Evolutionary conservation across 2,329 filamentous ascomycete species (phyloP), one percentile per base, ranked within the genome.

Genomic region (Fusarium musae): DNA sequence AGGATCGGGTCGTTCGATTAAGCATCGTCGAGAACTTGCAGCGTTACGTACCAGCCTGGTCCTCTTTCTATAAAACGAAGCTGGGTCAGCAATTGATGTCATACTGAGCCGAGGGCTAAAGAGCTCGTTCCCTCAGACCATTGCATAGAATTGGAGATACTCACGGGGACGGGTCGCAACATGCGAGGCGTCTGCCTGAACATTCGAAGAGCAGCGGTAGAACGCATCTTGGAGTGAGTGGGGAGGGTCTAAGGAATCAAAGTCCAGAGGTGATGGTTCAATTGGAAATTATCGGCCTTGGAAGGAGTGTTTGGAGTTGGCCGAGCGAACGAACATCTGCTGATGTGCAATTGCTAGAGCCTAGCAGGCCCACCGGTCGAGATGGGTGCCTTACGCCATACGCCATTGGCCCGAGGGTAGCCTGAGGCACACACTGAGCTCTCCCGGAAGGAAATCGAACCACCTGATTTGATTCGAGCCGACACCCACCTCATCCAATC

Each of bases 91-190:
- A 63, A 61, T 74, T 73, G 73, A 75, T 73, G 69, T 70, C 72
- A 75, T 73, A 63, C 56, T 66, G 66, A 70, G 66, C 40, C 66
- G 66, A 70, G 66, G 47, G 30, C 59, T 72, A 61, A 74, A 75
- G 59, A 75, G 54, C 57, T 69, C 69, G 63, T 73, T 74, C 68
- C 70, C 74, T 46, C 69, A 54, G 56, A 71, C 60, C 54, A 58
- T 49, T 28, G 32, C 40, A 72, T 74, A 76, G 73, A 36, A 39
- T 34, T 46, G 32, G 21, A 54, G 39, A 47, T 58, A 83, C 82
- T 86, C 87, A 96, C 94, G 79, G 93, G 93, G 80, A 93, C 84
- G 77, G 93, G 90, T 82, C 86, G 86, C 88, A 92, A 88, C 88
- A 91, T 88, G 84, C 89, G 89, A 83, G 84, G 84, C 75, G 90